Base-by-base conservation (phyloP, 192 early-diverging fungal species). In the Entomortierella parvispora region DNA sequence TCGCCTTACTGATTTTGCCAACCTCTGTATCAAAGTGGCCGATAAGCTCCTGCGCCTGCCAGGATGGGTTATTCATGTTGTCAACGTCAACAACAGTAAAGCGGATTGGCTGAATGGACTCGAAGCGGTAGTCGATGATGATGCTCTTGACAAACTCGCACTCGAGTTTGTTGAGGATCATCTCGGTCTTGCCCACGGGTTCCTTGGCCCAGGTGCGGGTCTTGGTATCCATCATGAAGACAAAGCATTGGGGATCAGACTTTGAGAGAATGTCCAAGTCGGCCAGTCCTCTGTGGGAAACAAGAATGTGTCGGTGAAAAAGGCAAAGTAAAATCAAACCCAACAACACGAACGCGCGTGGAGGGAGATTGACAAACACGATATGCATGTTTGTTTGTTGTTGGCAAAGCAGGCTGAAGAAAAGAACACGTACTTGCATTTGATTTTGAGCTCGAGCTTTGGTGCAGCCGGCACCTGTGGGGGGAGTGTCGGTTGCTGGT, bases 121-220 rank as follows among this genome's bases (percentile, higher is more conserved):
- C 86, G 68, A 87, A 87, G 14, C 64, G 72, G 56, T 81, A 87
- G 46, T 88, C 81, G 23, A 87, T 62, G 9, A 71, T 20, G 18
- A 87, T 70, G 46, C 74, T 66, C 43, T 51, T 83, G 9, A 86
- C 68, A 68, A 87, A 87, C 22, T 86, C 74, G 42, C 85, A 85
- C n/a, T 85, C 80, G 18, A 85, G 67, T 32, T 83, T 75, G 54
- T 87, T 80, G 31, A 80, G 67, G 10, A 87, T 47, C 44, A 83
- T 64, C 61, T 87, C 86, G 17, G 86, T 87, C 46, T 80, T 69
- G 18, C 58, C 62, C 14, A 67, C 53, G 6, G 72, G 66, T 20
- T 69, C 55, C 50, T 66, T 75, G 45, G 25, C 28, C 72, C 74
- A 82, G 31, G 65, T 66, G 26, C 76, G 59, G 17, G 72, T 82